Conservation (phyloP, 352 stramenopile genomes). For the Thraustotheca clavata region DNA sequence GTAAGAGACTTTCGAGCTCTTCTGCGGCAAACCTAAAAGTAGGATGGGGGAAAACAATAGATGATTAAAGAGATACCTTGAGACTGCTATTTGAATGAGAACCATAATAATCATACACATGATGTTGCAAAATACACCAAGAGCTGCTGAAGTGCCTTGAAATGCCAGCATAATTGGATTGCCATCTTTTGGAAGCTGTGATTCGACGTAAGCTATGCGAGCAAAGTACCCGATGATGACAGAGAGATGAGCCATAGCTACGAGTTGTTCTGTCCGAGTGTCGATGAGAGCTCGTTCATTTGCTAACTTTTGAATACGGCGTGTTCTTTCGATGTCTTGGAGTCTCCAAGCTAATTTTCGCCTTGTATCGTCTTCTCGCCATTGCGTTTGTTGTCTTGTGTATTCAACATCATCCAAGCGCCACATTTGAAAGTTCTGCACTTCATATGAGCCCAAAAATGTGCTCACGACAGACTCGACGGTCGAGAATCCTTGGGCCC, state of each 20-base stretch:
- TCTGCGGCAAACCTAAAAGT: slow-evolving; percentile 46
- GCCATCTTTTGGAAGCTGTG: slow-evolving; percentile 37
- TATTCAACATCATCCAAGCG: slow-evolving; percentile 66
- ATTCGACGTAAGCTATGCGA: slow-evolving; percentile 67
- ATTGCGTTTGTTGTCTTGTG: slow-evolving; percentile 72
- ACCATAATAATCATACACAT: slow-evolving; percentile 7
- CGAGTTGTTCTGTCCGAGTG: slow-evolving; percentile 53
- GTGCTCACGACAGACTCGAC: slow-evolving; percentile 42
- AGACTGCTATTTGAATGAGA: not conserved
- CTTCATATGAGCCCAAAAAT: slow-evolving; percentile 77
- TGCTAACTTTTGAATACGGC: slow-evolving; percentile 63
- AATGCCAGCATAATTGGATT: slow-evolving; percentile 45
- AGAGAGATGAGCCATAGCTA: slow-evolving; percentile 49
- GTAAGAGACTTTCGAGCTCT: slow-evolving; percentile 64
- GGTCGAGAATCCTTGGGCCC: slow-evolving; percentile 20
- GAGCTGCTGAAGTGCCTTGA: slow-evolving; percentile 44
- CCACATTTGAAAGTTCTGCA: slow-evolving; percentile 81
- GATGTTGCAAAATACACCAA: slow-evolving; percentile 37
- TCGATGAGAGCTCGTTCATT: slow-evolving; percentile 73
- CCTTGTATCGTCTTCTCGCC: slow-evolving; percentile 59
- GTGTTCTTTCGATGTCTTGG: slow-evolving; percentile 58
- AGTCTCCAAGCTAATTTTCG: slow-evolving; percentile 59
- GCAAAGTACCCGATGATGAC: slow-evolving; percentile 61
- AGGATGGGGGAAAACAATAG: slow-evolving; percentile 47
- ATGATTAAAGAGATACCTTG: slow-evolving; percentile 47